A percentile compares a stretch with the other conserved stretches of the same genome.
Conservation (phyloP, 2,329 filamentous ascomycete genomes). For the Fusarium camptoceras region DNA sequence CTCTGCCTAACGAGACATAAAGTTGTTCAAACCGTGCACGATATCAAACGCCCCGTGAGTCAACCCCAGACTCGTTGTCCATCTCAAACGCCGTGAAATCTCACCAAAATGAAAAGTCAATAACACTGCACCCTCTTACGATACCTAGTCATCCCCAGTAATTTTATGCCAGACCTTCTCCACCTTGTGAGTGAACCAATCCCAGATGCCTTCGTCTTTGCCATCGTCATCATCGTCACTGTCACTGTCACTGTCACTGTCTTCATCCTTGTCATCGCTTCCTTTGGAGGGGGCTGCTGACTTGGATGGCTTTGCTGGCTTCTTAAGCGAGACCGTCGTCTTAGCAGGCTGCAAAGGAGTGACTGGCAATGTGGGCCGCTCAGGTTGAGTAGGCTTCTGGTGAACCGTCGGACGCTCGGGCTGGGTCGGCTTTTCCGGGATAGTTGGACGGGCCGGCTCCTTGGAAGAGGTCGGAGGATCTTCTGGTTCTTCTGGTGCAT, state of each 20-base stretch:
- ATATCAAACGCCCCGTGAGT: conserved; percentile 25
- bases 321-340: conserved; percentile 35
- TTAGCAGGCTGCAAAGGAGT: conserved; percentile 30
- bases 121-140: not conserved
- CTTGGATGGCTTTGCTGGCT: conserved; percentile 32
- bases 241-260: conserved; percentile 23
- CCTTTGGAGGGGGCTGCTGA: conserved; percentile 29
- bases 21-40: not conserved
- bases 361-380: conserved; percentile 23
- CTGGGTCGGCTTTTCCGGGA: conserved; percentile 31
- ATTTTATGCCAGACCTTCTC: conserved; percentile 61
- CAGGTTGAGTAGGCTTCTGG: conserved; percentile 31
- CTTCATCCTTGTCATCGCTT: conserved; percentile 20
- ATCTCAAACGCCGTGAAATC: conserved; percentile 26
- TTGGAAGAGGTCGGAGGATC: conserved; percentile 58
- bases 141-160: conserved; percentile 44
- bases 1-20: conserved; percentile 5
- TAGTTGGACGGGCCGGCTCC: conserved; percentile 39
- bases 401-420: conserved; percentile 30
- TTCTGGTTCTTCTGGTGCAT: conserved; percentile 60
- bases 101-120: not conserved
- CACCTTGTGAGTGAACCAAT: conserved; percentile 64
- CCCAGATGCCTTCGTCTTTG: conserved; percentile 58
- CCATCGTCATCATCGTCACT: conserved; percentile 43
- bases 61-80: conserved; percentile 9